Evolutionary conservation across 179 eudicot species (phyloP), one percentile per base, ranked within the genome.

Genomic region (Pouteria campechiana): DNA sequence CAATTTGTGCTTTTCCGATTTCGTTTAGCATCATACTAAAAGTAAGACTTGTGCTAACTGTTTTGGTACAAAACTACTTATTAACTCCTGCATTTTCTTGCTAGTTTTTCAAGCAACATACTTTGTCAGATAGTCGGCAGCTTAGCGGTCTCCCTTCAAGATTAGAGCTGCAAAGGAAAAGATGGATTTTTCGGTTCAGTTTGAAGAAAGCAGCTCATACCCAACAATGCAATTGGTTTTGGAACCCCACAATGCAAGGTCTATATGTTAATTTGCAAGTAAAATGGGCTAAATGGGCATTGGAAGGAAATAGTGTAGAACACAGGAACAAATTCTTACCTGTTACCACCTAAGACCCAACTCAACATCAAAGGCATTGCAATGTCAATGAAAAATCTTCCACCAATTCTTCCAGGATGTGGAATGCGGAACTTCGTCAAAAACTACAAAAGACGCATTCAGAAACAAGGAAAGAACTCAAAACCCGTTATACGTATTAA

Each of bases 401-500:
- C 98, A 40, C 87, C 98, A 51, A 86, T 87, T 73, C 95, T 66
- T 60, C 95, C 98, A 2, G 95, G 95, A 68, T 90, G 98, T 23
- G 95, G 98, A 61, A 90, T 90, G 56, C 73, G 78, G 51, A 75
- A 76, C 55, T 81, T 69, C 5, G 89, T 81, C 58, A 89, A 67
- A 51, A 89, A 85, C 97, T 89, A 73, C 69, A 73, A 60, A 37
- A 44, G n/a, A n/a, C n/a, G n/a, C n/a, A n/a, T n/a, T n/a, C n/a
- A n/a, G n/a, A n/a, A n/a, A n/a, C n/a, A n/a, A n/a, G n/a, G n/a
- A n/a, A n/a, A n/a, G n/a, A n/a, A n/a, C n/a, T n/a, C n/a, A n/a
- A n/a, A n/a, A n/a, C n/a, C n/a, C n/a, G n/a, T n/a, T n/a, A n/a
- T n/a, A n/a, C n/a, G n/a, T n/a, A n/a, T n/a, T n/a, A n/a, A n/a